Conservation (phyloP, 2,329 filamentous ascomycete species). For the Coleophoma crateriformis region DNA sequence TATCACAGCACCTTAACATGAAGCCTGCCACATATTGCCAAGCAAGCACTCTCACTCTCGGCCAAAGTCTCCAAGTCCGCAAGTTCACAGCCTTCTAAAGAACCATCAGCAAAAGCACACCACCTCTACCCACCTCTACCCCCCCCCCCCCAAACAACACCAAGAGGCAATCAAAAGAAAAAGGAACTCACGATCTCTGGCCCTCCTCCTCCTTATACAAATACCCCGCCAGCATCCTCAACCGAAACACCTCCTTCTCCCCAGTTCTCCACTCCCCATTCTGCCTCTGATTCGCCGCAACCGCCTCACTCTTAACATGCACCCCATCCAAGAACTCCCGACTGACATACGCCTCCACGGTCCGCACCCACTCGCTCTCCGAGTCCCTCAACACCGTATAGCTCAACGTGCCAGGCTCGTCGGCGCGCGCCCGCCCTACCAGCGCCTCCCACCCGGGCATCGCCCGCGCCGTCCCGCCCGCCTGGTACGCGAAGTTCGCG, state of each 20-base stretch:
- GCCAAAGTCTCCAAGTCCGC: no score
- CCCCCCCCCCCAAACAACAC: no score
- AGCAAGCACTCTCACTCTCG: no score
- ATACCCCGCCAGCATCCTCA: background rate
- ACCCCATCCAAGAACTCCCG: background rate
- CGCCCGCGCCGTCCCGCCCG: background rate
- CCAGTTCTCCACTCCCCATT: background rate
- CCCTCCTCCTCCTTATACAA: background rate
- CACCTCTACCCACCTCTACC: no score
- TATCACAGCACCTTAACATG: no score
- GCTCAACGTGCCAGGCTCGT: background rate
- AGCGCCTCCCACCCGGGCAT: background rate
- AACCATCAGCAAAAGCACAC: no score
- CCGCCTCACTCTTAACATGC: background rate
- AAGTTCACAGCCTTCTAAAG: no score
- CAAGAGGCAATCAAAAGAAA: background rate
- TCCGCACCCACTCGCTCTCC: background rate
- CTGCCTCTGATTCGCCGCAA: background rate
- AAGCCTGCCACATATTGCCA: no score
- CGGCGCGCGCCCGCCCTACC: background rate
- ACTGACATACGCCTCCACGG: background rate
- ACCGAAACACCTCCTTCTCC: background rate
- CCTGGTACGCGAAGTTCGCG: background rate
- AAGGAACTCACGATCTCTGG: background rate
- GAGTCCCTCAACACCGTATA: background rate